Conservation (phyloP, 306 rosid species). For the Cotoneaster glaucophyllus region DNA sequence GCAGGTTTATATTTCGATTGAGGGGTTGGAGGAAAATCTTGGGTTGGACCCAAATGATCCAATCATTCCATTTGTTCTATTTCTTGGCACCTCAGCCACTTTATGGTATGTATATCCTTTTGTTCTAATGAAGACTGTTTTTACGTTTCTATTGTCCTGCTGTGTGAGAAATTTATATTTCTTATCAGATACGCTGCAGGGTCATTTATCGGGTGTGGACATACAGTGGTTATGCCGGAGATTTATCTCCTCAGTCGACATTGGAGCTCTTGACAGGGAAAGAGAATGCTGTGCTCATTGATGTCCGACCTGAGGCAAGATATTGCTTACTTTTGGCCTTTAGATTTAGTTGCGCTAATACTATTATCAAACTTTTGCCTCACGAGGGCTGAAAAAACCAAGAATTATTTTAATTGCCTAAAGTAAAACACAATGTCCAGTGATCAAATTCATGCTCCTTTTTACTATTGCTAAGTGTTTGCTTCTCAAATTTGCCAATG, state of each 20-base stretch:
- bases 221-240: conserved; percentile 88
- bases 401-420: background rate
- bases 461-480: background rate
- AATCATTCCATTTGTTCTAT: conserved; percentile 61
- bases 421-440: background rate
- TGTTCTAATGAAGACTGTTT: conserved; percentile 15
- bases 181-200: conserved; percentile 85
- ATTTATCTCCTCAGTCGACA: conserved; percentile 73
- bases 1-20: conserved; percentile 54
- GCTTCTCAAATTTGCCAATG: conserved; percentile 15
- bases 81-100: conserved; percentile 70
- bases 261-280: conserved; percentile 64
- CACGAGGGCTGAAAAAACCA: background rate
- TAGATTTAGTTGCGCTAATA: conserved; percentile 12
- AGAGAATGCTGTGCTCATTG: conserved; percentile 64
- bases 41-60: conserved; percentile 96
- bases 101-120: conserved; percentile 64
- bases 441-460: conserved; percentile 1
- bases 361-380: background rate
- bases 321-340: conserved; percentile 31
- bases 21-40: conserved; percentile 69
- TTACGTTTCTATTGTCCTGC: conserved; percentile 20
- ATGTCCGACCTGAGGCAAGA: conserved; percentile 85
- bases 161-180: conserved; percentile 38
- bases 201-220: conserved; percentile 64